Base-by-base conservation (phyloP, 345 rosid species). In the Linum trigynum region DNA sequence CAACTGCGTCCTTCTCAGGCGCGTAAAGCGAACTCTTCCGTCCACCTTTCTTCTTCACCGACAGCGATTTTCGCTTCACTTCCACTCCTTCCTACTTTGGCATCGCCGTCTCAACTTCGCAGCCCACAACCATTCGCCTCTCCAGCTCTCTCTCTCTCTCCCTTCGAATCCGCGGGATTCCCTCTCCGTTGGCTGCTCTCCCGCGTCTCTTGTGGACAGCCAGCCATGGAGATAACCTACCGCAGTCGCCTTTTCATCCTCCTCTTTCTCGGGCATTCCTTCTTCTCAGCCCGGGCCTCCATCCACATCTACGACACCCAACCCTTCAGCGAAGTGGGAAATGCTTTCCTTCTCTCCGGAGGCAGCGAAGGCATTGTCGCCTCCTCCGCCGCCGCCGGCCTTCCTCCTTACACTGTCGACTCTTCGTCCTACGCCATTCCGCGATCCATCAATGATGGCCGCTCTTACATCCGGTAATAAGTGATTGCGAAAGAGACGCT, bases 321-420 rank as follows among this genome's bases (percentile, higher is more conserved):
- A 57, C 68, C 83, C 53, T 90, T 94, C 83, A 72, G 69, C 57
- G 96, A 88, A 72, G 90, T 86, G 65, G 99, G 99, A 68, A 94
- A 85, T 62, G 74, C 95, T 59, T 84, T 76, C 72, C 95, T 94
- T 71, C 92, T 94, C 69, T 77, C 92, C 59, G 99, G 99, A 55
- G 99, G 97, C 72, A 94, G 99, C 82, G 99, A 94, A 71, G 99
- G 99, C 72, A 76, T 90, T 69, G 76, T 66, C 75, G 77, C 92
- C 64, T 70, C 75, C 74, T 15, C 61, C 75, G 51, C 66, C 55
- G 61, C 55, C 42, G 1, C 53, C 14, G 53, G 14, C 8, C 53
- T 48, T 48, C 53, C 53, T 7, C 53, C 53, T 48, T 48, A 48
- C 53, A 48, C 53, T 10, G 53, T 48, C 14, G 53, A 48, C 12